Percentiles rank a stretch among this genome's conserved stretches.
Conservation (phyloP, 31 red algal species). For the Asparagopsis taxiformis region DNA sequence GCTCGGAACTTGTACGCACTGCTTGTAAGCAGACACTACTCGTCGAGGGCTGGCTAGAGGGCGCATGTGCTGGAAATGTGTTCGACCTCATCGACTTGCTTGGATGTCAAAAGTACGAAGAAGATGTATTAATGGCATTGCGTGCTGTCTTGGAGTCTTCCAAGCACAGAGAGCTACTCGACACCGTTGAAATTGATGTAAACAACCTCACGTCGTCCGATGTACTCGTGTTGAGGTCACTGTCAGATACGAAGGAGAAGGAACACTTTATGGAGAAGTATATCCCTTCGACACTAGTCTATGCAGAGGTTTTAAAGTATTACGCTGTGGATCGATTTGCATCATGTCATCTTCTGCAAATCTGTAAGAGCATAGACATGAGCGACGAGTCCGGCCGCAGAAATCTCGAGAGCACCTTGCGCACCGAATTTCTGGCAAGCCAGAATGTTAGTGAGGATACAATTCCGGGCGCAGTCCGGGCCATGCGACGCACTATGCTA, state of each 20-base stretch:
- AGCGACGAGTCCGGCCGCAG: slow-evolving; percentile 55
- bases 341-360: slow-evolving; percentile 37
- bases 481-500: slow-evolving; percentile 38
- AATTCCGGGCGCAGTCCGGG: slow-evolving; percentile 44
- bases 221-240: slow-evolving; percentile 47
- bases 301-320: slow-evolving; percentile 51
- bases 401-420: slow-evolving; percentile 27
- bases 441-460: slow-evolving; percentile 28
- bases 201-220: slow-evolving; percentile 23
- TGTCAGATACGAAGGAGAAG: slow-evolving; percentile 24
- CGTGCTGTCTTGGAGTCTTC: slow-evolving; percentile 30
- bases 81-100: slow-evolving; percentile 42
- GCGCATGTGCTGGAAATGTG: slow-evolving; percentile 52
- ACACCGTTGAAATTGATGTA: slow-evolving; percentile 60
- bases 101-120: slow-evolving; percentile 35
- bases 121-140: slow-evolving; percentile 45
- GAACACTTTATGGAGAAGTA: slow-evolving; percentile 29
- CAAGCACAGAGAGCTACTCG: slow-evolving; percentile 26
- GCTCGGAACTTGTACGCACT: slow-evolving; percentile 20
- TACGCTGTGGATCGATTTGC: slow-evolving; percentile 50
- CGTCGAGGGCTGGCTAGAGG: slow-evolving; percentile 51
- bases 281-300: slow-evolving; percentile 35
- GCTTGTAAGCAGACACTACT: slow-evolving; percentile 28
- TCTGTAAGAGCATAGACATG: slow-evolving; percentile 51
- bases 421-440: slow-evolving; percentile 38